A percentile compares a stretch with the other conserved stretches of the same genome.
Conservation (phyloP, 2,329 filamentous ascomycete genomes). For the Clarireedia hainanense region DNA sequence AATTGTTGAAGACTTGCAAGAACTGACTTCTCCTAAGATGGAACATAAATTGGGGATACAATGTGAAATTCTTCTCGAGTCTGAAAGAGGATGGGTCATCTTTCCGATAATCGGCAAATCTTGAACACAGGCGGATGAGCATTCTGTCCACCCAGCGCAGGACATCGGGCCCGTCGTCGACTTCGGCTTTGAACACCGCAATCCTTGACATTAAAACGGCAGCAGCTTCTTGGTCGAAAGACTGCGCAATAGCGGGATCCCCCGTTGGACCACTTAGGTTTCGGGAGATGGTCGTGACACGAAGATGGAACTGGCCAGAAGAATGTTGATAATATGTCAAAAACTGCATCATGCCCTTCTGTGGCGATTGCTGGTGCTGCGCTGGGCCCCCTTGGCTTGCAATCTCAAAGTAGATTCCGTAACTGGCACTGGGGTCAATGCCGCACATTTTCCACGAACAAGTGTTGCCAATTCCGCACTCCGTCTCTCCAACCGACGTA, state of each 20-base stretch:
- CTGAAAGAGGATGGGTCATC: conserved; percentile 97
- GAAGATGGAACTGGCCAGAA: conserved; percentile 89
- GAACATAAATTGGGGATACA: conserved; percentile 99
- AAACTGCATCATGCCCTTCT: conserved; percentile 96
- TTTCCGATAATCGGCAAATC: conserved; percentile 96
- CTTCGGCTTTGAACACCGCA: conserved; percentile 96
- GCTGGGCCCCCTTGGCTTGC: conserved; percentile 84
- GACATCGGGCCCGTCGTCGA: conserved; percentile 97
- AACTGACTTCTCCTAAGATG: conserved; percentile 95
- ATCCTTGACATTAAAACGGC: conserved; percentile 99
- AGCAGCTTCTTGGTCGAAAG: conserved; percentile 96
- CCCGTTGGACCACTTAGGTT: conserved; percentile 89
- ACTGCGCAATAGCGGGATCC: conserved; percentile 90
- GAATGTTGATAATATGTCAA: conserved; percentile 98
- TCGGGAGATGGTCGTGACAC: conserved; percentile 87
- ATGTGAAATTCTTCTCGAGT: conserved; percentile 95
- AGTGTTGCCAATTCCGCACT: conserved; percentile 96
- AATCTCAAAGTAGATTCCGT: conserved; percentile 96
- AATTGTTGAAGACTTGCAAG: conserved; percentile 98
- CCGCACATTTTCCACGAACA: conserved; percentile 99
- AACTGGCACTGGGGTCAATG: conserved; percentile 88
- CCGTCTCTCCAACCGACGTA: conserved; percentile 90
- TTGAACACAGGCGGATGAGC: conserved; percentile 91
- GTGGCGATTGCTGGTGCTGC: conserved; percentile 75
- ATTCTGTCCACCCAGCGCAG: conserved; percentile 97